Percentiles rank a stretch among this genome's conserved stretches.
These are phyloP conservation scores for Diaporthe citriasiana DNA, from an alignment of 2,329 filamentous ascomycete species.

Conservation along the genomic window DNA sequence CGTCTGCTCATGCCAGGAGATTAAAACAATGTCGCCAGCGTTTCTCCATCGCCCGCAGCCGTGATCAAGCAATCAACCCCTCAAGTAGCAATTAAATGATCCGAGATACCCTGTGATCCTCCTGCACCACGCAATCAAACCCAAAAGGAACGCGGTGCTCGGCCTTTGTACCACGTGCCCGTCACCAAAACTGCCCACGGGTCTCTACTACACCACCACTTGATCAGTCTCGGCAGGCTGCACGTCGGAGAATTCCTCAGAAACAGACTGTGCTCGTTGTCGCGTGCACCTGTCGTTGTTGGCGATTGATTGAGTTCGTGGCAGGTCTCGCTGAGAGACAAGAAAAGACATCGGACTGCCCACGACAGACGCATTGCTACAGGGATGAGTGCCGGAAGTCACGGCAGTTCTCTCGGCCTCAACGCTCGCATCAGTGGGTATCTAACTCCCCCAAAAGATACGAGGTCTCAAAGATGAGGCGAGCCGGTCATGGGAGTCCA, in stretches of 20 bases:
- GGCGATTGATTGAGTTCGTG: neutral
- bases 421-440: slow-evolving; percentile 4
- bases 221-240: neutral
- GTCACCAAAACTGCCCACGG: neutral
- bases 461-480: neutral
- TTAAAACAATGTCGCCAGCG: slow-evolving; percentile 32
- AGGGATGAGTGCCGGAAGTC: neutral
- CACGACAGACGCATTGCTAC: slow-evolving; percentile 5
- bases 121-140: slow-evolving; percentile 33
- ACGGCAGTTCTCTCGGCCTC: slow-evolving; percentile 31
- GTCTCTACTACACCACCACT: neutral
- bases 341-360: neutral
- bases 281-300: neutral
- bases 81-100: slow-evolving; percentile 4
- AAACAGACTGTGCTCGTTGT: neutral
- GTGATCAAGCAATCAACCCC: slow-evolving; percentile 18
- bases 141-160: slow-evolving; percentile 16
- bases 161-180: neutral
- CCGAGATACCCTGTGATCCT: slow-evolving; percentile 31
- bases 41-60: slow-evolving; percentile 11
- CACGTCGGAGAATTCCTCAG: slow-evolving; percentile 10
- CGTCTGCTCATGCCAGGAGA: slow-evolving; percentile 12
- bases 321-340: neutral
- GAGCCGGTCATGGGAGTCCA: neutral
- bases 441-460: neutral